Evolutionary conservation across 768 basidiomycete genomes (phyloP).

Genomic region (Goffeauzyma gilvescens): DNA sequence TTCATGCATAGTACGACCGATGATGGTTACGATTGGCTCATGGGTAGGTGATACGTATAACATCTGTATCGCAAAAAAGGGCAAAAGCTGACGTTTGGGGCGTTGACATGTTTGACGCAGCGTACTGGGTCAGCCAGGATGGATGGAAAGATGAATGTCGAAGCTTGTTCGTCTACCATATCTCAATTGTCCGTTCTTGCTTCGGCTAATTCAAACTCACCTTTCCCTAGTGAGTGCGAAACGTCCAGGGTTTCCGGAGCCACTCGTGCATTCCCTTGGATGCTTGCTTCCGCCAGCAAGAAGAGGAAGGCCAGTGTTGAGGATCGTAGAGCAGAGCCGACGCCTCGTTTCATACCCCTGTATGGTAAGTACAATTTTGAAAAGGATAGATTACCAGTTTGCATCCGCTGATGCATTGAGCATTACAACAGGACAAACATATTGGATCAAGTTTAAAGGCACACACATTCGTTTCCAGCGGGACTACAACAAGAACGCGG

Average conservation of each 20-base stretch:
- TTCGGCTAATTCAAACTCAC: background rate
- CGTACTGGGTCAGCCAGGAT: conserved; percentile 3
- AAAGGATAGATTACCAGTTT: no score
- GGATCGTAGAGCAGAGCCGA: background rate
- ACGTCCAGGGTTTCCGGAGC: background rate
- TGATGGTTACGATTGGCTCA: conserved; percentile 8
- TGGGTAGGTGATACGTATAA: background rate
- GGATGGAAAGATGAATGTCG: conserved; percentile 2
- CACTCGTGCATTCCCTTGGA: background rate
- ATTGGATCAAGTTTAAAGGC: background rate
- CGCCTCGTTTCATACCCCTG: background rate
- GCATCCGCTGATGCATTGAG: no score
- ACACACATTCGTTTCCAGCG: background rate
- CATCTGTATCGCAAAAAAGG: background rate
- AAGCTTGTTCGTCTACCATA: background rate
- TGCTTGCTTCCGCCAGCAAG: background rate
- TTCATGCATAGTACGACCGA: background rate
- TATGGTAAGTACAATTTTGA: background rate
- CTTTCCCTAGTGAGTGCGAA: conserved; percentile 1
- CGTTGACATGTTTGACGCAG: background rate
- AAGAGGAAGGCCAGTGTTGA: background rate
- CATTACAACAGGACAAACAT: background rate
- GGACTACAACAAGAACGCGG: background rate
- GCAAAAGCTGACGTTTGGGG: no score
- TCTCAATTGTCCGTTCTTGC: background rate